These are phyloP conservation scores for Furcasterigmium sp. DNA, from an alignment of 2,329 filamentous ascomycete species.

Conservation along the genomic window DNA sequence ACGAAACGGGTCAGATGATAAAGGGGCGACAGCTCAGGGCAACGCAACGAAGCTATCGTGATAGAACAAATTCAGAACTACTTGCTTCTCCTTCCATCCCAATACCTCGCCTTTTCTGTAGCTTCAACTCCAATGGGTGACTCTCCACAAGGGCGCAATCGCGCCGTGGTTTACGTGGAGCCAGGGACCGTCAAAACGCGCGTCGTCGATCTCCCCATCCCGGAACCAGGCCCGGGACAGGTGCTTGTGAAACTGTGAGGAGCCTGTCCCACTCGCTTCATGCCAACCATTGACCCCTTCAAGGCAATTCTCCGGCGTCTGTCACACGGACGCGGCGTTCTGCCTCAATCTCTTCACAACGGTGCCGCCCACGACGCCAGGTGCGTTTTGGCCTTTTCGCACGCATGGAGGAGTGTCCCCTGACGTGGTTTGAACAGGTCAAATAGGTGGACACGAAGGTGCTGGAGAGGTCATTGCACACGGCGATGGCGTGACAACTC, in stretches of 20 bases:
- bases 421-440: constrained; percentile 3
- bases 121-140: no score
- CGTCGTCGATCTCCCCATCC: constrained; percentile 17
- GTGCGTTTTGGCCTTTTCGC: constrained; percentile 1
- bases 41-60: no score
- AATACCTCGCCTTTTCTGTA: no score
- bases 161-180: constrained; percentile 17
- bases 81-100: no score
- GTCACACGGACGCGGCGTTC: constrained; percentile 19
- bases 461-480: constrained; percentile 13
- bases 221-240: constrained; percentile 16
- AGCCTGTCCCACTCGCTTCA: not conserved
- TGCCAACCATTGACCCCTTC: not conserved
- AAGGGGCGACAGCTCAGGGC: no score
- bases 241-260: constrained; percentile 18
- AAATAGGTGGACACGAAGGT: constrained; percentile 16
- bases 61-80: no score
- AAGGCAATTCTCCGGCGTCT: constrained; percentile 19
- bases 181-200: constrained; percentile 18
- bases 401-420: not conserved
- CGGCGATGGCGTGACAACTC: constrained; percentile 9
- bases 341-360: constrained; percentile 15
- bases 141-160: no score
- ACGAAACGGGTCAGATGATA: not conserved
- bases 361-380: constrained; percentile 3